Base-by-base conservation (phyloP, 2,329 filamentous ascomycete genomes). In the Lizonia empirigonia region DNA sequence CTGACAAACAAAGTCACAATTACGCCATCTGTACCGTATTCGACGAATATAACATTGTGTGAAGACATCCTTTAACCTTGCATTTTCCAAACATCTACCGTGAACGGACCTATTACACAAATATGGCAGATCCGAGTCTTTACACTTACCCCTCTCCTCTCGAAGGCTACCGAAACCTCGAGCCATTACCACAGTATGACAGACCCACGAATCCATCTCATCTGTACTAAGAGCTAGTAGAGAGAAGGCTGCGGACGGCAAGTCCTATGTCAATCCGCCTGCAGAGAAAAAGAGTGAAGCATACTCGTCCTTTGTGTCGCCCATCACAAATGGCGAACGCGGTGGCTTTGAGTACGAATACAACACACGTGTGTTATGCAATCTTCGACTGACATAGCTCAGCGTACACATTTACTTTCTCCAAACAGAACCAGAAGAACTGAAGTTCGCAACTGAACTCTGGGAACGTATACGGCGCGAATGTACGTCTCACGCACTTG, bases 331-430 rank as follows among this genome's bases (percentile, higher is more conserved):
- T 50, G 85, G 81, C 2, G 71, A 67, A 2, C 80, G 84, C 5
- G 89, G 89, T 29, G 91, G 86, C 9, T 96, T 96, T 59, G 91
- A 96, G 68, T 69, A 54, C 22, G 59, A 23, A 33, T 4, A 13
- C 12, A 19, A n/a, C 8, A n/a, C 2, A 2, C 5, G 6, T 32
- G 10, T 4, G 23, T 18, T 1, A 10, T 23, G 16, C 5, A 12
- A 0, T 5, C 2, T n/a, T 7, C 26, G 7, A 20, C 30, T 60
- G 32, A 56, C 20, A n/a, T 7, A 5, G 68, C 18, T 20, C 29
- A 72, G 69, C 40, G 75, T 95, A 13, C 91, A 96, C 72, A 86
- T 96, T 63, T 96, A 96, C 75, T 90, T 91, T 72, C 83, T 86
- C 22, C 73, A 84, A 65, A 80, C 77, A 35, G 87, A 87, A 54